Evolutionary conservation across 2,329 filamentous ascomycete species (phyloP).

Genomic region (Exutisphaerella laricina): DNA sequence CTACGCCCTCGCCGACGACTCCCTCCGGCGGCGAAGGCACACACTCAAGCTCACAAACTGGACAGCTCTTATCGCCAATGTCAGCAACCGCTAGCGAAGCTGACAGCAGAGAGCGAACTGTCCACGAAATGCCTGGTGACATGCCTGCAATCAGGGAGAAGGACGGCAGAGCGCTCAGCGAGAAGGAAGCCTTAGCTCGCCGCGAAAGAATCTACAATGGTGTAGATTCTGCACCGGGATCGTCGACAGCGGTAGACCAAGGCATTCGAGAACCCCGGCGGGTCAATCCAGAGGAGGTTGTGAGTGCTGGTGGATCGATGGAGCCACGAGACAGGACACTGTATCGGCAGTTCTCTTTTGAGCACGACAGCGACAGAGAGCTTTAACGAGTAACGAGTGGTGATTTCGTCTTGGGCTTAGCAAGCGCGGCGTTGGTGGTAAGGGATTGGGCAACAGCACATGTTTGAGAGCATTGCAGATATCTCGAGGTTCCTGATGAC

Average conservation of each 20-base stretch:
- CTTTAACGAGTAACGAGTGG: not conserved
- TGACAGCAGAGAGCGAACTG: slow-evolving; percentile 23
- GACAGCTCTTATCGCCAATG: slow-evolving; percentile 21
- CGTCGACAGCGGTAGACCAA: slow-evolving; percentile 9
- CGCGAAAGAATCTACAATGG: slow-evolving; percentile 45
- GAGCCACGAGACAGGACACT: slow-evolving; percentile 12
- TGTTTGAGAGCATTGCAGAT: not conserved
- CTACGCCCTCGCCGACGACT: slow-evolving; percentile 17
- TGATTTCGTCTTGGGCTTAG: slow-evolving; percentile 3
- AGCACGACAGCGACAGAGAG: slow-evolving; percentile 11
- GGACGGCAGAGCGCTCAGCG: slow-evolving; percentile 42
- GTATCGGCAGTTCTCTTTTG: slow-evolving; percentile 25
- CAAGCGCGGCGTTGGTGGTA: slow-evolving; percentile 6
- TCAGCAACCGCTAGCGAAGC: slow-evolving; percentile 24
- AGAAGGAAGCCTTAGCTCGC: slow-evolving; percentile 45
- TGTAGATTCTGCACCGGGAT: slow-evolving; percentile 28
- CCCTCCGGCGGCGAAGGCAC: slow-evolving; percentile 30
- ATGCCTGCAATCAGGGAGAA: slow-evolving; percentile 50
- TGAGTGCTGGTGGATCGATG: slow-evolving; percentile 10
- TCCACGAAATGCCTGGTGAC: slow-evolving; percentile 51
- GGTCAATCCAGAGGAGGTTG: slow-evolving; percentile 25
- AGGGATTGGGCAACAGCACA: slow-evolving; percentile 1
- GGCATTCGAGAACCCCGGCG: slow-evolving; percentile 16
- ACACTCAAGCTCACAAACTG: slow-evolving; percentile 22
- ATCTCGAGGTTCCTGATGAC: too few species aligned